Evolutionary conservation across 1,284 basidiomycete genomes (phyloP).

Genomic region (Pisolithus thermaeus): DNA sequence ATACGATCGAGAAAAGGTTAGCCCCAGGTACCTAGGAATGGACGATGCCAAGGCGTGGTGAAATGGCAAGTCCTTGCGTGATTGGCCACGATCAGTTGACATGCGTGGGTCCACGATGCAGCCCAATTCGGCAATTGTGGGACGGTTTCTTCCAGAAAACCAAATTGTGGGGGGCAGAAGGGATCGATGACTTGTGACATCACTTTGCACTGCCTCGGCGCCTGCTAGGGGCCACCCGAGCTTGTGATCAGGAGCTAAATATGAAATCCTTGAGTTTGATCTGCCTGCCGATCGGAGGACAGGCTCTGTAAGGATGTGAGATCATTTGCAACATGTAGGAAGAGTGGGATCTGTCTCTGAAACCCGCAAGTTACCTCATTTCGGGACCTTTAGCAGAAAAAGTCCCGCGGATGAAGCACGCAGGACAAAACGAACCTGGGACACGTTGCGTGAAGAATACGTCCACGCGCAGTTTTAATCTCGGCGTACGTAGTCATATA

Average conservation of each 20-base stretch:
- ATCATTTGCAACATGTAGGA: not conserved
- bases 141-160: not conserved
- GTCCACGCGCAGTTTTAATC: too few relatives aligned
- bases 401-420: not conserved
- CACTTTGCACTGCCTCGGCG: too few relatives aligned
- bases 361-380: not conserved
- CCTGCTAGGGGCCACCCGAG: not conserved
- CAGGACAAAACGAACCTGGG: not conserved
- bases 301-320: not conserved
- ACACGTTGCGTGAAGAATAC: not conserved
- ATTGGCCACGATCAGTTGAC: not conserved
- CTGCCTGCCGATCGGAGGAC: not conserved
- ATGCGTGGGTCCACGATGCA: not conserved
- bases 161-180: not conserved
- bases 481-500: too few relatives aligned
- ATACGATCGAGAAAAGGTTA: constrained; percentile 2
- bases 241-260: not conserved
- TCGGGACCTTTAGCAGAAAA: not conserved
- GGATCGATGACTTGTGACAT: too few relatives aligned
- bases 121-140: not conserved
- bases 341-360: not conserved
- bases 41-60: not conserved
- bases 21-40: not conserved
- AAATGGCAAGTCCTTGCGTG: not conserved
- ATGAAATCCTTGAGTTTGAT: not conserved